Evolutionary conservation across 2,329 filamentous ascomycete genomes (phyloP).

Genomic region (Lecanicillium sp.): DNA sequence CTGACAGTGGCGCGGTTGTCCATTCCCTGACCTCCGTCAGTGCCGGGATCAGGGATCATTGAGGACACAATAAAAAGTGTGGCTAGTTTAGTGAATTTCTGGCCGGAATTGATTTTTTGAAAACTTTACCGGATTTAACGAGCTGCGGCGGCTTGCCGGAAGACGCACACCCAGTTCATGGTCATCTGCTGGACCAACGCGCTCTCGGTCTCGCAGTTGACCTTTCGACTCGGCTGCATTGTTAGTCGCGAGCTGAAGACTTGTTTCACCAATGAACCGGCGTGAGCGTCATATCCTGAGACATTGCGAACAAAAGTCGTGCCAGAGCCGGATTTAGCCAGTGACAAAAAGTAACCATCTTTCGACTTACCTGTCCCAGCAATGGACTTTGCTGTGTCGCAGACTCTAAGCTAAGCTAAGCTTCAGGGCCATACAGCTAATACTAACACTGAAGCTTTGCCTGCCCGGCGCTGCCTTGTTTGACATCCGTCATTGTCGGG

Average conservation of each 20-base stretch:
- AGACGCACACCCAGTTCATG: not conserved
- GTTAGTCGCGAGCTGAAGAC: not conserved
- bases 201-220: not conserved
- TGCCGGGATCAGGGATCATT: no score
- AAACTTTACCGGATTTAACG: no score
- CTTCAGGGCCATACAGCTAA: no score
- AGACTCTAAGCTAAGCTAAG: not conserved
- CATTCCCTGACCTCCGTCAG: no score
- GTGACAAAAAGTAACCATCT: no score
- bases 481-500: no score
- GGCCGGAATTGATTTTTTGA: no score
- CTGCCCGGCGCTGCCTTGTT: no score
- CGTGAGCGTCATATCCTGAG: not conserved
- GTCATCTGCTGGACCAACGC: not conserved
- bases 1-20: no score
- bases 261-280: not conserved
- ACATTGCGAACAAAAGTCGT: not conserved
- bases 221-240: not conserved
- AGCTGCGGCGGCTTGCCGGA: not conserved
- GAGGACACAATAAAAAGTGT: no score
- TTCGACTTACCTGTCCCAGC: not conserved
- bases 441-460: no score
- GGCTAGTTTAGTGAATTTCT: no score
- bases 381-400: slow-evolving; percentile 3
- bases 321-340: not conserved